Percentiles rank a stretch among this genome's conserved stretches.
Conservation (phyloP, 2,329 filamentous ascomycete species). For the Aureobasidium pullulans region DNA sequence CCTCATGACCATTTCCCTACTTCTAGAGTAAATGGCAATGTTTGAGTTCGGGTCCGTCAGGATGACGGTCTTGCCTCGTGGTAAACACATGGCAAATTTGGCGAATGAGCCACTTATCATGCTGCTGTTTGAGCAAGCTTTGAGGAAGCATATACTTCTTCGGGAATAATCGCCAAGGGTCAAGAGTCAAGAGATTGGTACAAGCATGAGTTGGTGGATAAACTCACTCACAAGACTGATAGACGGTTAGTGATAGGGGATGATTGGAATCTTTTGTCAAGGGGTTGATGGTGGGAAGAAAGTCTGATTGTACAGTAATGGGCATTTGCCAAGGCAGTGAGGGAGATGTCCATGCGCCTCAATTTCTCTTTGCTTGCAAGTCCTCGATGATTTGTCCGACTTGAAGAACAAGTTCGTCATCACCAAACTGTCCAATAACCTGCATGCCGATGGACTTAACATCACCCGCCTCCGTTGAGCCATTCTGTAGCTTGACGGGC, state of each 20-base stretch:
- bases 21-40: not conserved
- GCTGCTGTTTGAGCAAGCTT: not conserved
- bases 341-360: not conserved
- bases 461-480: conserved; percentile 21
- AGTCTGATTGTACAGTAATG: not conserved
- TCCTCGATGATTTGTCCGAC: conserved; percentile 45
- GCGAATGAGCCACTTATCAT: not conserved
- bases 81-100: not conserved
- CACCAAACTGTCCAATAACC: conserved; percentile 73
- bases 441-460: conserved; percentile 56
- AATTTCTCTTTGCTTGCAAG: conserved; percentile 10
- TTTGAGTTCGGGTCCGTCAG: not conserved
- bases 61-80: not conserved
- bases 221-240: not conserved
- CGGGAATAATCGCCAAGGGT: not conserved
- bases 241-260: not conserved
- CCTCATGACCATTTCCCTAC: too few relatives aligned
- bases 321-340: not conserved
- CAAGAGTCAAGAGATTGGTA: not conserved
- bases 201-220: not conserved
- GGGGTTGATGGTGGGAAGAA: not conserved
- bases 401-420: conserved; percentile 58
- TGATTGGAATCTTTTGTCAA: not conserved
- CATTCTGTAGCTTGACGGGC: conserved; percentile 43
- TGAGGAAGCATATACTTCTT: not conserved